These are phyloP conservation scores for Rhodotorula diobovata DNA, from an alignment of 768 basidiomycete species.

Conservation along the genomic window DNA sequence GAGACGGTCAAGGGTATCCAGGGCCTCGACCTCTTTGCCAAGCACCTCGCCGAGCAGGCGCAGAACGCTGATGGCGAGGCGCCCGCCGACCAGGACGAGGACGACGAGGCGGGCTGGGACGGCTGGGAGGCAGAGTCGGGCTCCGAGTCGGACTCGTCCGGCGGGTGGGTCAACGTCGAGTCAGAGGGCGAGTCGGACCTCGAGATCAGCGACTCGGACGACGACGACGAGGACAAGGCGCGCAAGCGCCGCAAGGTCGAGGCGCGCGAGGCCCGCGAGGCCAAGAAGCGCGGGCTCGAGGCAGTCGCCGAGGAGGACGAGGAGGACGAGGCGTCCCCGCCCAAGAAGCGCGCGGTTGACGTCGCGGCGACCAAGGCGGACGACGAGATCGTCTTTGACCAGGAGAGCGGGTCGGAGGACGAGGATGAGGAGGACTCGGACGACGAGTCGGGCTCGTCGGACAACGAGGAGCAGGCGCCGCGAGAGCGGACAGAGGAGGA, in stretches of 20 bases:
- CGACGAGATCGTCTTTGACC: constrained; percentile 37
- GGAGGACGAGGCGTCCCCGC: constrained; percentile 32
- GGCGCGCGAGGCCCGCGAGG: constrained; percentile 12
- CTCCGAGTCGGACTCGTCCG: constrained; percentile 20
- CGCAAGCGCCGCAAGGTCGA: constrained; percentile 27
- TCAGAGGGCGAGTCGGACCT: constrained; percentile 58
- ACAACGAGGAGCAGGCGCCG: constrained; percentile 5
- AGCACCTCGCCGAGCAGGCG: constrained; percentile 68
- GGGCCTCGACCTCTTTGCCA: constrained; percentile 64
- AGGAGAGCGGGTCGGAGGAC: constrained; percentile 19
- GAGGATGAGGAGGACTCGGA: constrained; percentile 17
- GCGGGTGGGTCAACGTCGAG: constrained; percentile 10
- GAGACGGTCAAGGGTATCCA: constrained; percentile 79
- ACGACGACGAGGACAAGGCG: constrained; percentile 53
- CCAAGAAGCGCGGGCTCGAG: constrained; percentile 38
- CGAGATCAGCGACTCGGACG: constrained; percentile 64
- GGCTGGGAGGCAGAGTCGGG: constrained; percentile 54
- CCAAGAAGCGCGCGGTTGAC: constrained; percentile 31
- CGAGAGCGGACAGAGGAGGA: constrained; percentile 22
- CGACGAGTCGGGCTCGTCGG: not conserved
- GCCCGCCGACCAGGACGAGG: constrained; percentile 55
- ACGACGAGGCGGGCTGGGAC: constrained; percentile 75
- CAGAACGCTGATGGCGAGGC: constrained; percentile 58
- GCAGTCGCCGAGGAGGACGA: constrained; percentile 53
- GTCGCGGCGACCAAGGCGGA: constrained; percentile 21